Base-by-base conservation (phyloP, 192 early-diverging fungal species). In the Spizellomyces sp. region DNA sequence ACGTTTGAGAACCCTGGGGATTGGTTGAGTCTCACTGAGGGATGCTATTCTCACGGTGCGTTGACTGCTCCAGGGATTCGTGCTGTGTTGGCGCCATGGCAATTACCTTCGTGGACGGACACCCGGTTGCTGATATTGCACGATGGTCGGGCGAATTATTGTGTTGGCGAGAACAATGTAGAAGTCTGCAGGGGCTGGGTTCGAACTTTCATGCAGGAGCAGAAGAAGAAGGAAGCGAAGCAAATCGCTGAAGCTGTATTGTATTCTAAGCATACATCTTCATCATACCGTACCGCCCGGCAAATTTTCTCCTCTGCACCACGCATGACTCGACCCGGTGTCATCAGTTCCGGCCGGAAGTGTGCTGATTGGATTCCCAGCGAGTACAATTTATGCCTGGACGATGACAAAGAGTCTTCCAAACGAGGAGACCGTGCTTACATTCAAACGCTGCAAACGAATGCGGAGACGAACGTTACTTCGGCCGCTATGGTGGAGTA, bases 11-110 rank as follows among this genome's bases (percentile, higher is more conserved):
- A 62, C 17, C 36, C 71, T 4, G 14, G n/a, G 50, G 58, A 19
- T 36, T 77, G 48, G 44, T 43, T 65, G n/a, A 55, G 44, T 44
- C 9, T 77, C n/a, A 69, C 72, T 7, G 76, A 77, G 46, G 71
- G 76, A 12, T 77, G 76, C 45, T 77, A 77, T 60, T 77, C 76
- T 4, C 21, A 73, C 64, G 71, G 72, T 42, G 76, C 69, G 15
- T 48, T 77, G 19, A 62, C 71, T 17, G 17, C 48, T 8, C 71
- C 70, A 12, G 47, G 67, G 2, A 57, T 74, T 41, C 42, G 19
- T 2, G 22, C 69, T 36, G 55, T 77, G 17, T 56, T 74, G 15
- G 60, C 64, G 0, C 76, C 76, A 54, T 77, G 76, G 76, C 69
- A 74, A 60, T 44, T 74, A 8, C 67, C 66, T 7, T 45, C 59